Evolutionary conservation across 352 stramenopile genomes (phyloP).

Genomic region (Globisporangium apiculatum): DNA sequence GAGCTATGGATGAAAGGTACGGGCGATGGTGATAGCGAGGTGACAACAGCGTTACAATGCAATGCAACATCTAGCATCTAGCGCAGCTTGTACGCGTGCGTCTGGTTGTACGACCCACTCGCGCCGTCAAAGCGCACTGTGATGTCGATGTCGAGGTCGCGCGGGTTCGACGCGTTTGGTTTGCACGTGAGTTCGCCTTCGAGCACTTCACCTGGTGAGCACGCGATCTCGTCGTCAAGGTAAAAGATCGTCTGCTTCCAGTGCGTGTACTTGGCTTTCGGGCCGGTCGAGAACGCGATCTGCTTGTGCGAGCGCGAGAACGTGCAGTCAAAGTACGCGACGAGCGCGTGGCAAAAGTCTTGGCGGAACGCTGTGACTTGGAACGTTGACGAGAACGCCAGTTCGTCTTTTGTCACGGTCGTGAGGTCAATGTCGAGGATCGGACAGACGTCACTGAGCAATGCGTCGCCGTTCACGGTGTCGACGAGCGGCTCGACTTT

Average conservation of each 20-base stretch:
- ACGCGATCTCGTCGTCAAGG: constrained; percentile 81
- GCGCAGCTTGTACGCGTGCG: constrained; percentile 77
- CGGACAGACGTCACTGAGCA: constrained; percentile 88
- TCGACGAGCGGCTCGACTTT: constrained; percentile 97
- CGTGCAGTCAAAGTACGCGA: constrained; percentile 97
- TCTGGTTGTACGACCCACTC: constrained; percentile 55
- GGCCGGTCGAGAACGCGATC: constrained; percentile 94
- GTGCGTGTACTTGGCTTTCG: constrained; percentile 94
- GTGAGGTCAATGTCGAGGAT: constrained; percentile 92
- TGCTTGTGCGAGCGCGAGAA: constrained; percentile 95
- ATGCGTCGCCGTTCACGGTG: constrained; percentile 89
- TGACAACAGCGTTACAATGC: no score
- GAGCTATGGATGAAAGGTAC: no score
- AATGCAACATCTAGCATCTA: constrained; percentile 18
- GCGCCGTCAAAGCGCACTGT: constrained; percentile 69
- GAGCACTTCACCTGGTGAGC: constrained; percentile 83
- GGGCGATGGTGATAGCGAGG: no score
- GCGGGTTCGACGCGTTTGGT: constrained; percentile 90
- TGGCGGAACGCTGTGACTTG: constrained; percentile 87
- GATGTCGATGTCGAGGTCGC: constrained; percentile 92
- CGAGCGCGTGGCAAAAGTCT: constrained; percentile 95
- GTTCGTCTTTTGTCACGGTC: constrained; percentile 91
- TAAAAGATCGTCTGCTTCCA: constrained; percentile 99
- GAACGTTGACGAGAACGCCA: constrained; percentile 91
- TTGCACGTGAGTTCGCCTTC: constrained; percentile 85